Percentiles rank a stretch among this genome's conserved stretches.
Evolutionary conservation across 1,139 yeast genomes (phyloP).

Genomic region (Debaryomyces sp.): DNA sequence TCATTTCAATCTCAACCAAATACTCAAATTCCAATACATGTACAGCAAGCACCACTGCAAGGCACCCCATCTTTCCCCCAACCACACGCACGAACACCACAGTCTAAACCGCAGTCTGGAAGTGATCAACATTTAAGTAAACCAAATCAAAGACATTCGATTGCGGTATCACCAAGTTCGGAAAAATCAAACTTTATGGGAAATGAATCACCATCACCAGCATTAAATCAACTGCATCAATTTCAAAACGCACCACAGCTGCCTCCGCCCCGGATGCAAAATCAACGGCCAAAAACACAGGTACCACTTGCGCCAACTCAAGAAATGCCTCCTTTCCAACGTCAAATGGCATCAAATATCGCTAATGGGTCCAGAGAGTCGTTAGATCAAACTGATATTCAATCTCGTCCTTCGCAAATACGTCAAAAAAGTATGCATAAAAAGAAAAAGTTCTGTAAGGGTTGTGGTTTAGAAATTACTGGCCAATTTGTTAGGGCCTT

Average conservation of each 20-base stretch:
- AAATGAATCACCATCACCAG: background rate
- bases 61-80: background rate
- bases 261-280: background rate
- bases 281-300: background rate
- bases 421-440: conserved; percentile 19
- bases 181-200: conserved; percentile 4
- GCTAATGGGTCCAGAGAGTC: background rate
- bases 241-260: background rate
- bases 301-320: conserved; percentile 6
- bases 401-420: conserved; percentile 5
- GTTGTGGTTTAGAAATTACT: conserved; percentile 66
- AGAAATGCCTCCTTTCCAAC: conserved; percentile 4
- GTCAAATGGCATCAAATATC: background rate
- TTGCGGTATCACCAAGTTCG: conserved; percentile 17
- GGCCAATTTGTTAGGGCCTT: conserved; percentile 89
- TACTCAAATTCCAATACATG: background rate
- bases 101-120: background rate
- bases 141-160: conserved; percentile 18
- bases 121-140: conserved; percentile 1
- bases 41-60: background rate
- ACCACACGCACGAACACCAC: background rate
- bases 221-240: background rate
- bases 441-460: conserved; percentile 52
- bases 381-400: background rate
- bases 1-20: background rate